Evolutionary conservation across 352 stramenopile species (phyloP).

Genomic region (Phytophthora nicotianae): DNA sequence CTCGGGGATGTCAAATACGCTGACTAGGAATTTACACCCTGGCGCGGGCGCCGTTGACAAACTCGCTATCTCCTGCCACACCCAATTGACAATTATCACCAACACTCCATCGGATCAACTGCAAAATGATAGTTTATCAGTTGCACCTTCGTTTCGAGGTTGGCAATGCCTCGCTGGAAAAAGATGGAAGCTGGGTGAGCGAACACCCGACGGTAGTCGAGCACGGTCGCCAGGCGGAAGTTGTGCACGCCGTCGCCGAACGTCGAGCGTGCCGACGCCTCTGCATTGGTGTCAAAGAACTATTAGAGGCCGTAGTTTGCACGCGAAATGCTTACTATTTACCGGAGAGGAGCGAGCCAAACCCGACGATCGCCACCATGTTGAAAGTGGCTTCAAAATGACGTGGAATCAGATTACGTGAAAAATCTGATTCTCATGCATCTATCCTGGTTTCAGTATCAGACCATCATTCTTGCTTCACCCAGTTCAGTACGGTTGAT

Average conservation of each 20-base stretch:
- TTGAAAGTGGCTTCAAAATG: constrained; percentile 6
- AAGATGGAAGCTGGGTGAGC: constrained; percentile 93
- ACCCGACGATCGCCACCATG: constrained; percentile 88
- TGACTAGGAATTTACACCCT: constrained; percentile 70
- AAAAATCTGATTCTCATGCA: constrained; percentile 14
- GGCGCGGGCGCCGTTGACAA: constrained; percentile 71
- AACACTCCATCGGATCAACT: neutral
- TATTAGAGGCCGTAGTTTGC: neutral
- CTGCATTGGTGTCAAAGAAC: constrained; percentile 12
- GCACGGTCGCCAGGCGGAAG: constrained; percentile 88
- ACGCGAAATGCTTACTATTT: neutral
- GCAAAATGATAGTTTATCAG: neutral
- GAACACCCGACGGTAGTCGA: constrained; percentile 90
- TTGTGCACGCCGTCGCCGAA: constrained; percentile 86
- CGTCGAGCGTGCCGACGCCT: constrained; percentile 85
- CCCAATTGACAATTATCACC: constrained; percentile 1
- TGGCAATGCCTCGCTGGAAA: constrained; percentile 91
- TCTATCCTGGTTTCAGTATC: constrained; percentile 22
- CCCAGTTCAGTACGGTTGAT: constrained; percentile 25
- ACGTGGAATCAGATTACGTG: constrained; percentile 17
- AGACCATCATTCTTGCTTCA: constrained; percentile 23
- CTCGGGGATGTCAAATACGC: constrained; percentile 70
- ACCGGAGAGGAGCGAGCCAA: constrained; percentile 91
- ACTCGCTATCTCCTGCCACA: constrained; percentile 87
- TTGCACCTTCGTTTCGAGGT: constrained; percentile 76